Evolutionary conservation across 148 eudicot genomes (phyloP).

Genomic region (Spergularia marina): DNA sequence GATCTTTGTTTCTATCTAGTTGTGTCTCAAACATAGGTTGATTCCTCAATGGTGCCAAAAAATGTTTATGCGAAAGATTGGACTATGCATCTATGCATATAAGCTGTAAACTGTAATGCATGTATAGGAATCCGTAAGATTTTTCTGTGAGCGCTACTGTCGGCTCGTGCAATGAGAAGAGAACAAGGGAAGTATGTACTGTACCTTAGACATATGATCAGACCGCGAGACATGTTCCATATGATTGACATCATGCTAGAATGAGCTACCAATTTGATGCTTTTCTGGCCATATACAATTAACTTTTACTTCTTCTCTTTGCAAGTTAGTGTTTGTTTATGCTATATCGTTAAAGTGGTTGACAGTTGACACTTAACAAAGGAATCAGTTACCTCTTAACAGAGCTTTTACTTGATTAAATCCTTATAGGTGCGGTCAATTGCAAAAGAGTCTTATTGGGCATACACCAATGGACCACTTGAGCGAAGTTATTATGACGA

Average conservation of each 20-base stretch:
- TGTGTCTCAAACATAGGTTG: too few relatives aligned
- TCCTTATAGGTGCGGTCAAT: conserved; percentile 75
- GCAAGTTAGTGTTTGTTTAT: neutral
- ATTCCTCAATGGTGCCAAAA: too few relatives aligned
- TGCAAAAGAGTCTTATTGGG: conserved; percentile 95
- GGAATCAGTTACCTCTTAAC: neutral
- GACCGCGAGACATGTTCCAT: neutral
- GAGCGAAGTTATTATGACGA: conserved; percentile 63
- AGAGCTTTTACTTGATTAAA: conserved; percentile 6
- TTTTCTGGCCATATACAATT: neutral
- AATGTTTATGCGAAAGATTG: too few relatives aligned
- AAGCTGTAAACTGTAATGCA: too few relatives aligned
- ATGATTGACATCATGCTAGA: neutral
- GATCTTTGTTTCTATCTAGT: too few relatives aligned
- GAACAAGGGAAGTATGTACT: neutral
- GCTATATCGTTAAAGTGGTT: neutral
- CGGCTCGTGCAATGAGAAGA: neutral
- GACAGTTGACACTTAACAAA: neutral
- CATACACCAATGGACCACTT: conserved; percentile 84
- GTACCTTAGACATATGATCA: neutral
- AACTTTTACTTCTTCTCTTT: neutral
- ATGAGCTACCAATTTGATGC: neutral
- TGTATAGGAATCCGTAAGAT: too few relatives aligned
- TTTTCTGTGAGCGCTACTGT: neutral
- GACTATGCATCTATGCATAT: too few relatives aligned